Evolutionary conservation across 192 early-diverging fungal genomes (phyloP).

Genomic region (Coemansia javaensis): DNA sequence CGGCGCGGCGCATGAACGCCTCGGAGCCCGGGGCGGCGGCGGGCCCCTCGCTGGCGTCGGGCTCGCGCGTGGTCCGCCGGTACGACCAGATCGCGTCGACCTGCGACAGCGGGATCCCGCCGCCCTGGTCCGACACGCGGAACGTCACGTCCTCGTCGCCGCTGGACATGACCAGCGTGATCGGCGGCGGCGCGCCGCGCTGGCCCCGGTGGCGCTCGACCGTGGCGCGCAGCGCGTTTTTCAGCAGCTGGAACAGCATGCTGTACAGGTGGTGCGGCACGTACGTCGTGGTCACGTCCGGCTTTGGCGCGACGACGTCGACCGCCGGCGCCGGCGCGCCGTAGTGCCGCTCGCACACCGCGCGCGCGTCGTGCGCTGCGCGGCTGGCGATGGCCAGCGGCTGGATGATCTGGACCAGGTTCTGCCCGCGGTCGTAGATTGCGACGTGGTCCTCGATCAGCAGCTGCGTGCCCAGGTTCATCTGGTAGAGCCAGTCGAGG

Average conservation of each 20-base stretch:
- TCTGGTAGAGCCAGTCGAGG: slow-evolving; percentile 59
- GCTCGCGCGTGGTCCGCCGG: slow-evolving; percentile 27
- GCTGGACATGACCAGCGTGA: slow-evolving; percentile 53
- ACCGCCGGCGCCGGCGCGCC: slow-evolving; percentile 48
- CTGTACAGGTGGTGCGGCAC: slow-evolving; percentile 56
- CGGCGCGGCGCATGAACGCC: slow-evolving; percentile 29
- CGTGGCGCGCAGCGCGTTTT: slow-evolving; percentile 55
- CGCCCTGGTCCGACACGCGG: slow-evolving; percentile 61
- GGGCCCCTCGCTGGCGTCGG: slow-evolving; percentile 12
- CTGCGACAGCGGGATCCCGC: slow-evolving; percentile 57
- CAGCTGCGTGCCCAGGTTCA: slow-evolving; percentile 59
- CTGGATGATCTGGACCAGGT: slow-evolving; percentile 55
- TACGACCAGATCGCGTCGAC: slow-evolving; percentile 58
- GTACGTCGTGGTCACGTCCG: slow-evolving; percentile 53
- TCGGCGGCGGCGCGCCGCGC: slow-evolving; percentile 33
- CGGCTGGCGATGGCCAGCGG: slow-evolving; percentile 51
- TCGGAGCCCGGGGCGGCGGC: slow-evolving; percentile 20
- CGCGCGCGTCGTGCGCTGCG: slow-evolving; percentile 50
- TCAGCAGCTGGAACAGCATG: slow-evolving; percentile 58
- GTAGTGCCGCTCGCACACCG: slow-evolving; percentile 47
- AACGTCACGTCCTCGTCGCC: slow-evolving; percentile 62
- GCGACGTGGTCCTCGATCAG: slow-evolving; percentile 59
- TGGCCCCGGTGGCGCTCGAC: slow-evolving; percentile 41
- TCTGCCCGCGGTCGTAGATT: slow-evolving; percentile 52
- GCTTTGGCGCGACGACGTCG: slow-evolving; percentile 44